Conservation (phyloP, 192 early-diverging fungal species). For the Coemansia reversa region DNA sequence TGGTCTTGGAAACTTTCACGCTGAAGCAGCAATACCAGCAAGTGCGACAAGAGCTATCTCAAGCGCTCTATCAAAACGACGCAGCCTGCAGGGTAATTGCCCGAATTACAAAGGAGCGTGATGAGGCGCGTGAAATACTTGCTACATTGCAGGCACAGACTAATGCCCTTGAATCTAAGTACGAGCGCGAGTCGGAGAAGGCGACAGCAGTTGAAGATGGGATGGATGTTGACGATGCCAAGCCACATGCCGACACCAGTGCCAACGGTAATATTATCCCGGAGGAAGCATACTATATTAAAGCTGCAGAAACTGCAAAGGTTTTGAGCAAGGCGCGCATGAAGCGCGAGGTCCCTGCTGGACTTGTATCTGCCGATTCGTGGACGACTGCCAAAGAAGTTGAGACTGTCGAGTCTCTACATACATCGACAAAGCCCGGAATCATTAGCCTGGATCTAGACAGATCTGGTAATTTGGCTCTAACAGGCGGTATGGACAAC, state of each 20-base stretch:
- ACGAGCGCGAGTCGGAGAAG: background rate
- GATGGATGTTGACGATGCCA: slow-evolving; percentile 40
- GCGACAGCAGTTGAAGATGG: background rate
- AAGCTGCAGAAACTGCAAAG: slow-evolving; percentile 45
- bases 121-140: slow-evolving; percentile 74
- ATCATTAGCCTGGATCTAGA: slow-evolving; percentile 63
- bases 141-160: slow-evolving; percentile 27
- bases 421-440: slow-evolving; percentile 71
- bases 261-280: background rate
- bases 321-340: slow-evolving; percentile 67
- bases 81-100: slow-evolving; percentile 95
- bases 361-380: slow-evolving; percentile 65
- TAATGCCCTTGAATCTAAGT: background rate
- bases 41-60: slow-evolving; percentile 87
- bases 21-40: slow-evolving; percentile 91
- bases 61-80: slow-evolving; percentile 95
- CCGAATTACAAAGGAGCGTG: slow-evolving; percentile 84
- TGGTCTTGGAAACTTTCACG: slow-evolving; percentile 91
- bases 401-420: slow-evolving; percentile 61
- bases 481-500: slow-evolving; percentile 82
- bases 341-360: slow-evolving; percentile 84
- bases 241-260: background rate
- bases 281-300: slow-evolving; percentile 29
- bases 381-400: slow-evolving; percentile 60
- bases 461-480: slow-evolving; percentile 58